Base-by-base conservation (phyloP, 257 asterid species). In the Schizonepeta tenuifolia region DNA sequence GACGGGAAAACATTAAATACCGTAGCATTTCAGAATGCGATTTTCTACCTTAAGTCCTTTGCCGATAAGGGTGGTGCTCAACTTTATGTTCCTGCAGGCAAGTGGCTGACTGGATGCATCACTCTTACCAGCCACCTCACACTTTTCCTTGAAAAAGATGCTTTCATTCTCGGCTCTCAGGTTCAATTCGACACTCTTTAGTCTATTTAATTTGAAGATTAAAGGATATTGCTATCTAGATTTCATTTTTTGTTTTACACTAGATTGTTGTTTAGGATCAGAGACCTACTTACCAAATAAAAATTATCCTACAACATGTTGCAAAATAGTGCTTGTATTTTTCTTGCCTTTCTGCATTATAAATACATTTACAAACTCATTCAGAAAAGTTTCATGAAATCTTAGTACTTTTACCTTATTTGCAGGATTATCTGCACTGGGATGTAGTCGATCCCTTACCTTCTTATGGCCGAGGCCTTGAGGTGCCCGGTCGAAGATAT, bases 1-100 rank as follows among this genome's bases (percentile, higher is more conserved):
- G 98, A 92, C 60, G 99, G 99, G 40, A 90, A 92, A 66, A 87
- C 98, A 10, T 15, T 83, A 41, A 95, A 95, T 53, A 95, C 98
- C 0, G 86, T 95, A 5, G 99, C 99, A 0, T 92, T 95, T 74
- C 98, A 95, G 79, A 95, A 95, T 81, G 99, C 99, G 6, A 95
- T 95, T 28, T 95, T 95, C 83, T 95, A 95, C 78, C 95, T 92
- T 14, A 87, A 90, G 85, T 95, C 99, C 12, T 95, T 95, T 65
- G 92, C 86, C 0, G 99, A 95, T 75, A 95, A 95, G 83, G 99
- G 99, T 0, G 99, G 99, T 11, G 99, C 99, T 41, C 98, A 92
- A 76, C 97, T 95, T 68, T 95, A 92, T 62, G 97, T 95, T 70
- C 99, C 99, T 0, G 91, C 86, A 0, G 99, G 99, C 55, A 80